A percentile compares a stretch with the other conserved stretches of the same genome.
Conservation (phyloP, 352 stramenopile genomes). For the Pythium dissotocum region DNA sequence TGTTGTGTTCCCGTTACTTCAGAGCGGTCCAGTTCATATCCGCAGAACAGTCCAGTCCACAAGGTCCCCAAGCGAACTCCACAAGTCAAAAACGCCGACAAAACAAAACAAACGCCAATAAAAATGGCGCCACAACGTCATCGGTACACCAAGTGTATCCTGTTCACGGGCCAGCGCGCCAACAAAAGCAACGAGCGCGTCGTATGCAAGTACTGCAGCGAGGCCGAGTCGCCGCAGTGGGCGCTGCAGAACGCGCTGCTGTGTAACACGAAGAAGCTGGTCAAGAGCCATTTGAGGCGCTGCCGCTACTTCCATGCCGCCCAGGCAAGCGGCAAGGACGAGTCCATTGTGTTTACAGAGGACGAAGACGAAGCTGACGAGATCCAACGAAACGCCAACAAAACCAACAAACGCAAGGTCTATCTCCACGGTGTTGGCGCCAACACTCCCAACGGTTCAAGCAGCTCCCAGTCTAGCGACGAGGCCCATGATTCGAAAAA, state of each 20-base stretch:
- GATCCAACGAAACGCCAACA: background rate
- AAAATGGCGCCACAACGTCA: constrained; percentile 28
- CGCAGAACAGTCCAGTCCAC: background rate
- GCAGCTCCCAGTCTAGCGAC: background rate
- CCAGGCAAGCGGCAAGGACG: constrained; percentile 14
- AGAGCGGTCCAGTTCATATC: constrained; percentile 15
- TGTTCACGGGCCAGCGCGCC: constrained; percentile 30
- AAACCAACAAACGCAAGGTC: constrained; percentile 15
- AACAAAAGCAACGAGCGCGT: constrained; percentile 36
- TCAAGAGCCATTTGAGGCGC: constrained; percentile 30
- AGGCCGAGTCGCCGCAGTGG: constrained; percentile 31
- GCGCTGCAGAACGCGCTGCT: constrained; percentile 31
- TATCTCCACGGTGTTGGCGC: constrained; percentile 13
- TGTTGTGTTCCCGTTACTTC: background rate
- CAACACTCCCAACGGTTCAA: constrained; percentile 1
- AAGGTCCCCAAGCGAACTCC: background rate
- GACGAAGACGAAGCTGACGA: constrained; percentile 21
- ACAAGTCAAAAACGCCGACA: background rate
- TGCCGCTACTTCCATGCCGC: constrained; percentile 28
- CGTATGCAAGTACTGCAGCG: constrained; percentile 32
- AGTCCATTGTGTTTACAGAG: constrained; percentile 28
- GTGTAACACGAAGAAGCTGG: constrained; percentile 35
- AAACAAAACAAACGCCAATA: constrained; percentile 1
- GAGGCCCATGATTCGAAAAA: constrained; percentile 5
- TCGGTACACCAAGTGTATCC: constrained; percentile 29